Base-by-base conservation (phyloP, 2,329 filamentous ascomycete species). In the Penicillium sp. region DNA sequence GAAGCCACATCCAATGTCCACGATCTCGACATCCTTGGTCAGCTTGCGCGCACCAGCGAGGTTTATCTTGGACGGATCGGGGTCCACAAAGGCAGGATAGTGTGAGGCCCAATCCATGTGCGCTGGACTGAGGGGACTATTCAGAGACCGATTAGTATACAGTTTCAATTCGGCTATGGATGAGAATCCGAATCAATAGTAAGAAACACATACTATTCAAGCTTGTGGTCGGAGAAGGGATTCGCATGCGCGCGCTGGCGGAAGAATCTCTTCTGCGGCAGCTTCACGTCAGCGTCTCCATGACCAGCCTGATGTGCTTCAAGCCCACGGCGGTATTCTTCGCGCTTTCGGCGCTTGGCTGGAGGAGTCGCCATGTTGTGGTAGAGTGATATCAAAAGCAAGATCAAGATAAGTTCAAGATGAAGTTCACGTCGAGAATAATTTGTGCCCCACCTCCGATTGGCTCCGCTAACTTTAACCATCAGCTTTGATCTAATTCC, bases 1-100 rank as follows among this genome's bases (percentile, higher is more conserved):
- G 67, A 95, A 98, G 4, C 93, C 93, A 67, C 93, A 98, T 22
- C 93, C 93, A 65, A 98, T 96, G 71, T 98, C 93, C 55, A 91
- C 89, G 37, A 98, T 82, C 65, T 96, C 89, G 38, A 98, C 85
- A 50, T 88, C 77, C 65, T 86, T 85, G 27, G 72, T 74, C 51
- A 86, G 69, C 64, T 59, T 67, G 66, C 50, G 63, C 52, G 58
- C 54, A 20, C 64, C 68, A 18, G 47, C 50, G 14, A 66, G 55
- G 26, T 62, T 71, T 40, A 54, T 59, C 41, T 65, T 61, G 10
- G 55, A 57, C 6, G 61, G 44, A 39, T 69, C 69, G 1, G 67
- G 63, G 46, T 71, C 59, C 37, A 81, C 77, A 65, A 84, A 94
- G 31, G 82, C 80, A 26, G 93, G 91, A 63, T 87, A 98, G 65